Base-by-base conservation (phyloP, 306 rosid species). In the Rosa lucieae region DNA sequence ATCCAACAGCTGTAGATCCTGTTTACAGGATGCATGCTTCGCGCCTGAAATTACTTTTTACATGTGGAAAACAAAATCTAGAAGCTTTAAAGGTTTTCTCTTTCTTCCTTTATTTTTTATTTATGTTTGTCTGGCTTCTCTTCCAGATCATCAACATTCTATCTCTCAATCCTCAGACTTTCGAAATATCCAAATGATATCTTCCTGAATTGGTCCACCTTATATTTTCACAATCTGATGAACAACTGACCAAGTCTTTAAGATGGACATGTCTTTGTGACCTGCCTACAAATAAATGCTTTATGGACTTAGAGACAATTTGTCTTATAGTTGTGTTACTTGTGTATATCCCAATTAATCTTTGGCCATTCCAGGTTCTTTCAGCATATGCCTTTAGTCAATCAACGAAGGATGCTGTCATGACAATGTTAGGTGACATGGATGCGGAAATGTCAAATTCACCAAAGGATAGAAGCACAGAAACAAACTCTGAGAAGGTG, bases 21-120 rank as follows among this genome's bases (percentile, higher is more conserved):
- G 90, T 94, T 84, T 94, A 94, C 88, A 92, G 99, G 85, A 89
- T 94, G 94, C 99, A 94, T 86, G 97, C 97, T 69, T 94, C 99
- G 4, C 99, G 99, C 75, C 84, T 94, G 82, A 94, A 94, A 92
- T 87, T 92, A 58, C 90, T 94, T 48, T 83, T 66, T 78, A 89
- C 81, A 68, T 76, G 87, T 37, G 94, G 92, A 84, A 90, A 89
- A 84, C 90, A 88, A 76, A 89, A 86, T 81, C 82, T 81, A 84
- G 95, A 89, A 75, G 82, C 83, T 86, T 81, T 92, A 76, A 91
- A 94, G 99, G 99, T 94, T 81, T 40, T 15, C 61, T 21, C 21
- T 42, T 42, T 11, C 6, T 62, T 10, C 65, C 62, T 67, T 79
- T 1, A 1, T 4, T 12, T 62, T 26, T 62, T 59, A 26, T 59